These are phyloP conservation scores for Cladophialophora carrionii DNA, from an alignment of 2,329 filamentous ascomycete species.

Conservation along the genomic window DNA sequence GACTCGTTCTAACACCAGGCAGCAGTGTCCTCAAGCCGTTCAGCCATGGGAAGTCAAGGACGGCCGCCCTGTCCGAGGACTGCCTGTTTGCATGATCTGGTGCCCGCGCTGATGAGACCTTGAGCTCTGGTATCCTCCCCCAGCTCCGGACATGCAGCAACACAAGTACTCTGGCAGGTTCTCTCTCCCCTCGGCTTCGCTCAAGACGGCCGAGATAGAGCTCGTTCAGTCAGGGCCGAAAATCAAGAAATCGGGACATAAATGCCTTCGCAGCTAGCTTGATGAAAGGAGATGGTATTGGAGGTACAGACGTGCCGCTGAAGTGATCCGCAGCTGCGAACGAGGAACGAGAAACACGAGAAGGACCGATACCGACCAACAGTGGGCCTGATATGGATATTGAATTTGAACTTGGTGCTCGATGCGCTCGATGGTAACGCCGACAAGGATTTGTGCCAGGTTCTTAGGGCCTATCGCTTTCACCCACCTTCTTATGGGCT, in stretches of 20 bases:
- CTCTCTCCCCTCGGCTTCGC: not conserved
- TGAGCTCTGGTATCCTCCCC: not conserved
- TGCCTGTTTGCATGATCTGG: not conserved
- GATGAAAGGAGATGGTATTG: not conserved
- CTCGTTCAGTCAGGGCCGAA: not conserved
- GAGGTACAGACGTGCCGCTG: not conserved
- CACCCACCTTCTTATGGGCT: not conserved
- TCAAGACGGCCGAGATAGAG: not conserved
- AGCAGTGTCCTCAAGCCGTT: not conserved
- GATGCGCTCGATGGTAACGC: not conserved
- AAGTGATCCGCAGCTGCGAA: not conserved
- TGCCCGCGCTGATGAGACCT: not conserved
- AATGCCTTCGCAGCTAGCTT: not conserved
- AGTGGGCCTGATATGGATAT: not conserved
- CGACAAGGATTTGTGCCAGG: not conserved
- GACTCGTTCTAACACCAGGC: not conserved
- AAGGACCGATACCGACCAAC: not conserved
- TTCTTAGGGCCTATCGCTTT: not conserved
- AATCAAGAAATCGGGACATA: not conserved
- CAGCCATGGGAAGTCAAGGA: not conserved
- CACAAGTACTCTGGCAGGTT: not conserved
- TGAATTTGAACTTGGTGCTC: not conserved
- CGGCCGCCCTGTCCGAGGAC: not conserved
- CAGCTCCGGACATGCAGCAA: not conserved
- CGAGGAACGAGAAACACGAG: not conserved